Evolutionary conservation across 164 flowering plant species (phyloP).

Genomic region (Berberis vulgaris): DNA sequence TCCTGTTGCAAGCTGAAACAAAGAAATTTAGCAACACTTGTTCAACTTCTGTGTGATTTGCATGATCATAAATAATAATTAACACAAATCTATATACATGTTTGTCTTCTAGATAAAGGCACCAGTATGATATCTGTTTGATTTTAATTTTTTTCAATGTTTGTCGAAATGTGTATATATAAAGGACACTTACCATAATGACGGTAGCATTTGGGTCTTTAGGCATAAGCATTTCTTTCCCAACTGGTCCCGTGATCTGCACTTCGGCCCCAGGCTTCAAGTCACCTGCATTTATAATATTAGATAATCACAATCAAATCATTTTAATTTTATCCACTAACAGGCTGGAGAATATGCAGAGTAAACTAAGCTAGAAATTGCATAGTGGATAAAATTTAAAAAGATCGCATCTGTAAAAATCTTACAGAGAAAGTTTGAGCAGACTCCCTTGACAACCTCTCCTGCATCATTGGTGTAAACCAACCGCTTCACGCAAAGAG

Average conservation of each 20-base stretch:
- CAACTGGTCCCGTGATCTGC: slow-evolving; percentile 89
- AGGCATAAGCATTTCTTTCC: slow-evolving; percentile 99
- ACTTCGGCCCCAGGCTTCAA: slow-evolving; percentile 88
- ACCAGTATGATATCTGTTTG: too few relatives aligned
- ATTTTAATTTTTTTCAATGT: too few relatives aligned
- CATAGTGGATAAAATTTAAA: too few relatives aligned
- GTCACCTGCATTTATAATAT: slow-evolving; percentile 32
- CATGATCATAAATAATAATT: too few relatives aligned
- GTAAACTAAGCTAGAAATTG: too few relatives aligned
- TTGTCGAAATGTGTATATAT: too few relatives aligned
- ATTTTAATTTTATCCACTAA: background rate
- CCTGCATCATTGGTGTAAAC: slow-evolving; percentile 92
- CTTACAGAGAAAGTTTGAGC: slow-evolving; percentile 97
- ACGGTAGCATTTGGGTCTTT: slow-evolving; percentile 85
- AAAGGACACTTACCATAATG: slow-evolving; percentile 50
- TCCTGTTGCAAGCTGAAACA: slow-evolving; percentile 85
- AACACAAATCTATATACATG: too few relatives aligned
- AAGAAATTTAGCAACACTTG: background rate
- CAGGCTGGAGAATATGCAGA: too few relatives aligned
- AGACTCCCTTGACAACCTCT: slow-evolving; percentile 89
- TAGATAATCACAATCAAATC: slow-evolving; percentile 1
- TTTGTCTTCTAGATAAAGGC: too few relatives aligned
- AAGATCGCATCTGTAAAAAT: background rate
- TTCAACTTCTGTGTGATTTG: too few relatives aligned
- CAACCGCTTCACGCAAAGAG: slow-evolving; percentile 86